These are phyloP conservation scores for Dictyostelium brefeldianum DNA, from an alignment of 78 protist genomes.

Conservation along the genomic window DNA sequence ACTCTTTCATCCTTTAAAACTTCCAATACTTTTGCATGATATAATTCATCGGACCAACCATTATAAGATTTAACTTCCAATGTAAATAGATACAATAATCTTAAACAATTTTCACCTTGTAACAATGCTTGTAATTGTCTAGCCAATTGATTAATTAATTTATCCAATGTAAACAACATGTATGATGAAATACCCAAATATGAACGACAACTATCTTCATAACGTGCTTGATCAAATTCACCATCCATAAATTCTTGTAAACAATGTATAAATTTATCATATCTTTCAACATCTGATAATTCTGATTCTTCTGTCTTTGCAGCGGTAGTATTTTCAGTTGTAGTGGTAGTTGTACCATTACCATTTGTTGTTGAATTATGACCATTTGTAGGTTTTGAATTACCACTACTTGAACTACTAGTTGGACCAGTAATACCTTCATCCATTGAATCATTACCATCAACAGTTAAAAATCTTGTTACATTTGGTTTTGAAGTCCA, in stretches of 20 bases:
- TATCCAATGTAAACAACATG: slow-evolving; percentile 68
- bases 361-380: background rate
- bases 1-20: slow-evolving; percentile 75
- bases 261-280: slow-evolving; percentile 59
- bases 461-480: slow-evolving; percentile 55
- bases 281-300: slow-evolving; percentile 38
- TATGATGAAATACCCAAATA: slow-evolving; percentile 66
- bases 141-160: slow-evolving; percentile 49
- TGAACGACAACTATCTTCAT: slow-evolving; percentile 81
- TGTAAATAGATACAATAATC: slow-evolving; percentile 62
- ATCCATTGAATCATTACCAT: slow-evolving; percentile 37
- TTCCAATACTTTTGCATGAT: slow-evolving; percentile 56
- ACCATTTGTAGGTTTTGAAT: background rate
- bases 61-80: slow-evolving; percentile 27
- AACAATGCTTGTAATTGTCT: slow-evolving; percentile 72
- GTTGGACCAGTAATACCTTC: background rate
- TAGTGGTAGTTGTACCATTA: background rate
- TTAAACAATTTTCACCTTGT: slow-evolving; percentile 75
- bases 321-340: background rate
- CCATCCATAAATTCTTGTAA: slow-evolving; percentile 56
- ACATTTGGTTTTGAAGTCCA: slow-evolving; percentile 76
- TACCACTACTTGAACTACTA: background rate
- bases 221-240: slow-evolving; percentile 38
- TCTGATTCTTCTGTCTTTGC: slow-evolving; percentile 47
- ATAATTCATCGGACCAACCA: slow-evolving; percentile 57